phyloP scores from a whole-genome alignment of 1,139 yeast species.

The Kodamaea suecica region DNA sequence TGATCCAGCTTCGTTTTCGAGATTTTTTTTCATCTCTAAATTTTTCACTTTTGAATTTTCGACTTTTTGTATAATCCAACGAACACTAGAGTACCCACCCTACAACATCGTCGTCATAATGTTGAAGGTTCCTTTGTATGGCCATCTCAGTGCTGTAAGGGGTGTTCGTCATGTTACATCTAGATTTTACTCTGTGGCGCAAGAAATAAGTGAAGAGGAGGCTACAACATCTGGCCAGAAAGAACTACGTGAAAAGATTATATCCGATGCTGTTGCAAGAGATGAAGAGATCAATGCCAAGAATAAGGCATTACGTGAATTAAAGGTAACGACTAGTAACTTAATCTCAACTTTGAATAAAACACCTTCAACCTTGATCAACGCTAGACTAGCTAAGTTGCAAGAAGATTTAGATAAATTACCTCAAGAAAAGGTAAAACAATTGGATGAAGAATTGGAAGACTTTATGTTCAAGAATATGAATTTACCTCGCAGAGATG shows the following conservation, averaged over 20 bases:
- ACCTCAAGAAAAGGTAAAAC: slow-evolving; percentile 34
- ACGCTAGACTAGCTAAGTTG: slow-evolving; percentile 29
- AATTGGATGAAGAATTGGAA: slow-evolving; percentile 43
- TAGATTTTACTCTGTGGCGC: slow-evolving; percentile 8
- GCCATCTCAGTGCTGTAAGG: background rate
- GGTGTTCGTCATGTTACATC: background rate
- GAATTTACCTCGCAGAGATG: slow-evolving; percentile 33
- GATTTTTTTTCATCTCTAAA: too few relatives aligned
- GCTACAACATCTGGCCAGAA: slow-evolving; percentile 19
- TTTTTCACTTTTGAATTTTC: background rate
- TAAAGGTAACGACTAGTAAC: slow-evolving; percentile 27
- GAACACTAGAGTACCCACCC: background rate
- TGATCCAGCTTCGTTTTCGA: too few relatives aligned
- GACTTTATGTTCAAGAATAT: slow-evolving; percentile 36
- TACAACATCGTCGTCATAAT: too few relatives aligned
- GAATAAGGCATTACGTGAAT: slow-evolving; percentile 37
- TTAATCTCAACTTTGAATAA: slow-evolving; percentile 35
- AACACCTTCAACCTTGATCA: slow-evolving; percentile 32
- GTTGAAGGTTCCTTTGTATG: slow-evolving; percentile 1
- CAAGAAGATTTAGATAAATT: slow-evolving; percentile 30
- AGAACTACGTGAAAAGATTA: slow-evolving; percentile 38
- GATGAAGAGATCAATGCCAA: slow-evolving; percentile 42
- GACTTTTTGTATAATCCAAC: background rate
- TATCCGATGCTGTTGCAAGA: slow-evolving; percentile 45
- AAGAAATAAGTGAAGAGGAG: slow-evolving; percentile 5